A percentile compares a stretch with the other conserved stretches of the same genome.
Evolutionary conservation across 345 rosid species (phyloP).

Genomic region (Microcos paniculata): DNA sequence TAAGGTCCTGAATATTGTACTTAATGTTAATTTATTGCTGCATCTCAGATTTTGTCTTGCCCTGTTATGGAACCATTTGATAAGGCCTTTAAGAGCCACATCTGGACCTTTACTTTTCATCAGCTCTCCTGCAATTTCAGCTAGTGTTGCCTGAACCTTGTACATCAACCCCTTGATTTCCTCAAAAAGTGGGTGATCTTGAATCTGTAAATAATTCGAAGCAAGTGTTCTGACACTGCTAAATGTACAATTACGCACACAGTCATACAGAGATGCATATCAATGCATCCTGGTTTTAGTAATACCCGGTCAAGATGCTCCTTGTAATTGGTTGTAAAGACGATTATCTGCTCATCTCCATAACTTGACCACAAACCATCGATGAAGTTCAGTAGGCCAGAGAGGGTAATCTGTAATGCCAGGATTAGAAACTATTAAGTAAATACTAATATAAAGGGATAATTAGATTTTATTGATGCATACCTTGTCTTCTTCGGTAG

Average conservation of each 20-base stretch:
- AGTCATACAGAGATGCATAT: constrained; percentile 52
- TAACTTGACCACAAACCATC: constrained; percentile 69
- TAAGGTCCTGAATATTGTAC: not conserved
- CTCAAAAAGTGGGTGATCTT: constrained; percentile 39
- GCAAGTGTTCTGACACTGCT: constrained; percentile 42
- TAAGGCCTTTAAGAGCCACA: constrained; percentile 39
- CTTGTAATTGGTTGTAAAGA: constrained; percentile 57
- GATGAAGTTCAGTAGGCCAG: constrained; percentile 62
- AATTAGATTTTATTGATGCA: not conserved
- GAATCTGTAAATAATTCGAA: constrained; percentile 31
- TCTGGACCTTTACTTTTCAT: constrained; percentile 41
- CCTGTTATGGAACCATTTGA: constrained; percentile 42
- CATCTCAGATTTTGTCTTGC: constrained; percentile 5
- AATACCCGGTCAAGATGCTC: constrained; percentile 58
- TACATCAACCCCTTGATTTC: constrained; percentile 34
- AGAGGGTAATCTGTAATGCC: constrained; percentile 40
- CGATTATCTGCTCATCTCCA: constrained; percentile 55
- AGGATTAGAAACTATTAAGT: not conserved
- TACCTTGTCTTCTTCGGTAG: constrained; percentile 39
- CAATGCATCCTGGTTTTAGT: constrained; percentile 66
- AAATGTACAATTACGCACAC: constrained; percentile 46
- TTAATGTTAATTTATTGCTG: not conserved
- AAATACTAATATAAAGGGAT: no score
- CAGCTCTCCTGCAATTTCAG: constrained; percentile 54
- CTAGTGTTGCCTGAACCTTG: constrained; percentile 49